Base-by-base conservation (phyloP, 768 basidiomycete genomes). In the Botryobasidium botryosum region DNA sequence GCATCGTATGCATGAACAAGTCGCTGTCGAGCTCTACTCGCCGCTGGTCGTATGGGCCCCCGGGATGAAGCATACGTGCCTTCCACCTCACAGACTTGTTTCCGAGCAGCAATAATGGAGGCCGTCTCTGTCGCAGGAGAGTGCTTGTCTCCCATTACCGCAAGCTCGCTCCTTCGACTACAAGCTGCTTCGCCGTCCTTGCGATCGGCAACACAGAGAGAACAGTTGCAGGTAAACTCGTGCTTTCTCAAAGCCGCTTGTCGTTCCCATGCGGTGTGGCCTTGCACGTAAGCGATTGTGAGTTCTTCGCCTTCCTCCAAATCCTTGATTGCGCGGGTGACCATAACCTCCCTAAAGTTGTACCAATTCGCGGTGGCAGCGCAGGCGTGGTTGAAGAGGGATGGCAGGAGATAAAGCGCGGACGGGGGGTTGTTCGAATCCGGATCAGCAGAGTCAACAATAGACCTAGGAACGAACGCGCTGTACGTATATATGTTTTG, bases 351-450 rank as follows among this genome's bases (percentile, higher is more conserved):
- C 3, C 57, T 58, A 40, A 55, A 51, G 42, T 43, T 55, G 40
- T 25, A 17, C 48, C 57, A 55, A 18, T 26, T 7, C 3, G 56
- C 56, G 43, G 50, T 59, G 0, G 57, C 33, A 1, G 41, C 28
- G 49, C 63, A 64, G 2, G 58, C 48, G 45, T 64, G 63, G 49
- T 64, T 64, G 55, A 61, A 55, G n/a, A 62, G 48, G 0, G 62
- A 62, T 0, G 60, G 54, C 7, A 52, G 42, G 53, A 12, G 54
- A 59, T 7, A 47, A 43, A 51, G 7, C 26, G 37, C 27, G 31
- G 31, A 8, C 31, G 31, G 10, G 31, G 31, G 31, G 31, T 33
- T 17, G 31, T 17, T n/a, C n/a, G n/a, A n/a, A n/a, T n/a, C n/a
- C n/a, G n/a, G n/a, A n/a, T n/a, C n/a, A n/a, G n/a, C n/a, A n/a